Evolutionary conservation across 768 basidiomycete genomes (phyloP).

Genomic region (Boletus rubroflammeus): DNA sequence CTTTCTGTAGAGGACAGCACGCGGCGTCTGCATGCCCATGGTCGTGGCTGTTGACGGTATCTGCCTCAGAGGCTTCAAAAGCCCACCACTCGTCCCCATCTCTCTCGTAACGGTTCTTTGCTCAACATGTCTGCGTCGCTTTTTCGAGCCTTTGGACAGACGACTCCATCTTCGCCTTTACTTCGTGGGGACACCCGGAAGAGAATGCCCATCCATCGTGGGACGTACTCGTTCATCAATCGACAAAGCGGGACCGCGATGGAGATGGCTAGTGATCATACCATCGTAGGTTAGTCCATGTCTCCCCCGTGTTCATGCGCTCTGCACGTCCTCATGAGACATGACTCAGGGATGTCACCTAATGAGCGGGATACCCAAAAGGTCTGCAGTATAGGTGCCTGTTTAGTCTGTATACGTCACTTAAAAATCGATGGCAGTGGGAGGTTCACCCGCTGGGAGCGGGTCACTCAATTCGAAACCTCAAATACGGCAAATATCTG

Average conservation of each 20-base stretch:
- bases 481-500: constrained; percentile 31
- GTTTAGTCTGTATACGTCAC: neutral
- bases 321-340: neutral
- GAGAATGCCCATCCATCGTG: constrained; percentile 27
- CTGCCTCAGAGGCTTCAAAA: constrained; percentile 14
- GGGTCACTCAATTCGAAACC: constrained; percentile 29
- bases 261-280: constrained; percentile 25
- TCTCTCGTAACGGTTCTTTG: neutral
- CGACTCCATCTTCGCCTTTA: constrained; percentile 2
- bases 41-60: constrained; percentile 14
- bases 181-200: constrained; percentile 17
- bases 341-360: constrained; percentile 27
- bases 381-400: constrained; percentile 5
- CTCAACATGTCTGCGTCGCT: constrained; percentile 20
- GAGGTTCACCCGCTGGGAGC: constrained; percentile 29
- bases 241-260: constrained; percentile 33
- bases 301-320: neutral
- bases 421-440: constrained; percentile 19
- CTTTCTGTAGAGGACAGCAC: constrained; percentile 3
- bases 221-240: constrained; percentile 30
- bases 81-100: neutral
- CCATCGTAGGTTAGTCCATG: constrained; percentile 21
- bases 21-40: constrained; percentile 18
- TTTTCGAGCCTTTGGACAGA: constrained; percentile 20
- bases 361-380: constrained; percentile 29